Conservation (phyloP, 805 yeast genomes). For the Nakazawaea populi region DNA sequence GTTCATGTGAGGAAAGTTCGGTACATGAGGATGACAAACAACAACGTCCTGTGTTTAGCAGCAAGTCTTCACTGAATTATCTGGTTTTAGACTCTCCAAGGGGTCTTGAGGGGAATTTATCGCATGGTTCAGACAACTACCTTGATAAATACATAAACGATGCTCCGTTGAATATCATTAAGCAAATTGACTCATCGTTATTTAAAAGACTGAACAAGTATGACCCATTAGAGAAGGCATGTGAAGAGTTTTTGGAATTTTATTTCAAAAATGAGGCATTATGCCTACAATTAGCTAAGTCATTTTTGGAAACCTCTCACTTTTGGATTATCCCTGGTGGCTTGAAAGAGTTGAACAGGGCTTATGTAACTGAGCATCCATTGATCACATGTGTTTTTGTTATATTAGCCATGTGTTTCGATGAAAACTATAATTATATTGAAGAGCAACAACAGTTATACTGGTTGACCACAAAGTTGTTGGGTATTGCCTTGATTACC, state of each 20-base stretch:
- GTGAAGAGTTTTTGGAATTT: conserved; percentile 41
- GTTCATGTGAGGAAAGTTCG: neutral
- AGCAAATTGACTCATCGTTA: conserved; percentile 22
- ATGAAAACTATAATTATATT: conserved; percentile 43
- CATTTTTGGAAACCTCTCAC: conserved; percentile 47
- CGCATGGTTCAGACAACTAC: conserved; percentile 5
- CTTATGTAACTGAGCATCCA: conserved; percentile 44
- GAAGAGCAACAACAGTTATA: conserved; percentile 42
- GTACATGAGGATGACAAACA: neutral
- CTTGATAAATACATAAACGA: conserved; percentile 8
- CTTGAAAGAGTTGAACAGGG: conserved; percentile 37
- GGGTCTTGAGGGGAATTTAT: conserved; percentile 1
- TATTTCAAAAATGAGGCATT: conserved; percentile 35
- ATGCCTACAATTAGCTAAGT: conserved; percentile 38
- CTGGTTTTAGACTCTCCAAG: neutral
- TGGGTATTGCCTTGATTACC: conserved; percentile 43
- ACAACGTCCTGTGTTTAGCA: neutral
- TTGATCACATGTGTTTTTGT: conserved; percentile 51
- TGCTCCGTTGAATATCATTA: conserved; percentile 26
- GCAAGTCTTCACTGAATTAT: neutral
- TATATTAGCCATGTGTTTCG: conserved; percentile 49
- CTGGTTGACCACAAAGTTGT: conserved; percentile 40
- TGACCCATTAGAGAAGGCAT: conserved; percentile 26
- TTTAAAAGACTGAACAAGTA: conserved; percentile 18
- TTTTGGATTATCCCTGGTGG: conserved; percentile 63